Evolutionary conservation across 140 eudicot species (phyloP).

Genomic region (Stevia rebaudiana): DNA sequence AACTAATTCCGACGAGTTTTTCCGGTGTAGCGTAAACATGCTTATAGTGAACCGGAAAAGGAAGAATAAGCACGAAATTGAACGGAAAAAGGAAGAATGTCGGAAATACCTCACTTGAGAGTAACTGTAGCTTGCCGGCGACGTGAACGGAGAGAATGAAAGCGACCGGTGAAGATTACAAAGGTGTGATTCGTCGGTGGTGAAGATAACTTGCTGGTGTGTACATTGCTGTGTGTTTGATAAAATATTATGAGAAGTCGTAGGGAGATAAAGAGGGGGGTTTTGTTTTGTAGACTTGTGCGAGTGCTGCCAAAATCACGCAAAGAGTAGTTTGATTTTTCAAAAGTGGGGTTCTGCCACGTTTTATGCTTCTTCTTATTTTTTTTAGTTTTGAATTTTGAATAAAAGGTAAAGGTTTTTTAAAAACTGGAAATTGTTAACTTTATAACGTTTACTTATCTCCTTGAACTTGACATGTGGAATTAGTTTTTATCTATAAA

Average conservation of each 20-base stretch:
- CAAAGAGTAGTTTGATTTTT: conserved; percentile 28
- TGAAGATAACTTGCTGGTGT: conserved; percentile 5
- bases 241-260: background rate
- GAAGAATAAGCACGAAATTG: background rate
- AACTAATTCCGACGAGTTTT: background rate
- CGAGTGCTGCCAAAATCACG: conserved; percentile 29
- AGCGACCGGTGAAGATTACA: background rate
- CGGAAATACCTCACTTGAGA: conserved; percentile 10
- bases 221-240: conserved; percentile 2
- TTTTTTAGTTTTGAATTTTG: background rate
- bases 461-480: too few relatives aligned
- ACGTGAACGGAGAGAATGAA: background rate
- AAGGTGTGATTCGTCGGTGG: conserved; percentile 3
- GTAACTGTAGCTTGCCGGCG: background rate
- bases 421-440: background rate
- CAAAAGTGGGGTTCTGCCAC: conserved; percentile 25
- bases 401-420: background rate
- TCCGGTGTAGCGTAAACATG: background rate
- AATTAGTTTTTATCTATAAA: too few relatives aligned
- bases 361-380: background rate
- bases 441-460: too few relatives aligned
- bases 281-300: conserved; percentile 17
- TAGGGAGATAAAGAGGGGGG: conserved; percentile 4
- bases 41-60: background rate
- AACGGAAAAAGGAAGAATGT: background rate